Evolutionary conservation across 2,329 filamentous ascomycete species (phyloP).

Genomic region (Aspergillus clavatus): DNA sequence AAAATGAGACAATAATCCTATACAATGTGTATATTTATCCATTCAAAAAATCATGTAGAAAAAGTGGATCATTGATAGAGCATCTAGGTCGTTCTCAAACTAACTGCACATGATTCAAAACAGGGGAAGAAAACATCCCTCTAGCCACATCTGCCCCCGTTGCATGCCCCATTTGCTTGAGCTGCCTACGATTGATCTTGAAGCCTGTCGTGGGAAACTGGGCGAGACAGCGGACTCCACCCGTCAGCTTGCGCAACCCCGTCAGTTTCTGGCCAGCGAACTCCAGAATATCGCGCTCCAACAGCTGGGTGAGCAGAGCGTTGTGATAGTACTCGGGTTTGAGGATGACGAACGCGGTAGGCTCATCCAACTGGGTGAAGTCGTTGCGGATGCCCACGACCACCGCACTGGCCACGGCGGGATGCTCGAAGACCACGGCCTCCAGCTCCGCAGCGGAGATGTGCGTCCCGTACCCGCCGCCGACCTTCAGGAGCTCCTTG

Average conservation of each 20-base stretch:
- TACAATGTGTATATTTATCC: background rate
- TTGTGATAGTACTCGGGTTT: constrained; percentile 8
- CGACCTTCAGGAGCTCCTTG: constrained; percentile 35
- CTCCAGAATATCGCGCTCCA: constrained; percentile 6
- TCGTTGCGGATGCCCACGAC: constrained; percentile 28
- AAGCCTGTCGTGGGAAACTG: constrained; percentile 12
- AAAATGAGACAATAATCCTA: background rate
- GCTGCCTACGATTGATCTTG: constrained; percentile 6
- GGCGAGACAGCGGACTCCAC: constrained; percentile 11
- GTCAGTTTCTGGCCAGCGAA: constrained; percentile 9
- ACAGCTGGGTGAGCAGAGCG: background rate
- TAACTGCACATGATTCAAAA: background rate
- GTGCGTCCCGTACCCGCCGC: constrained; percentile 33
- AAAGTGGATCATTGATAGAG: background rate
- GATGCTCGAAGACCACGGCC: constrained; percentile 28
- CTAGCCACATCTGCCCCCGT: background rate
- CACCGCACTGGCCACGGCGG: constrained; percentile 26
- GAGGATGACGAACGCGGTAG: constrained; percentile 15
- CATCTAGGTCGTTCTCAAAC: background rate
- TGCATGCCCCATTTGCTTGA: constrained; percentile 1
- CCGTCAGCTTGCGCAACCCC: constrained; percentile 10
- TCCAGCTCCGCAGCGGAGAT: constrained; percentile 31
- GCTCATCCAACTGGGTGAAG: constrained; percentile 10
- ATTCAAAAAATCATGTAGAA: background rate
- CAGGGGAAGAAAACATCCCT: background rate